These are phyloP conservation scores for Rhodocollybia butyracea DNA, from an alignment of 768 basidiomycete genomes.

Conservation along the genomic window DNA sequence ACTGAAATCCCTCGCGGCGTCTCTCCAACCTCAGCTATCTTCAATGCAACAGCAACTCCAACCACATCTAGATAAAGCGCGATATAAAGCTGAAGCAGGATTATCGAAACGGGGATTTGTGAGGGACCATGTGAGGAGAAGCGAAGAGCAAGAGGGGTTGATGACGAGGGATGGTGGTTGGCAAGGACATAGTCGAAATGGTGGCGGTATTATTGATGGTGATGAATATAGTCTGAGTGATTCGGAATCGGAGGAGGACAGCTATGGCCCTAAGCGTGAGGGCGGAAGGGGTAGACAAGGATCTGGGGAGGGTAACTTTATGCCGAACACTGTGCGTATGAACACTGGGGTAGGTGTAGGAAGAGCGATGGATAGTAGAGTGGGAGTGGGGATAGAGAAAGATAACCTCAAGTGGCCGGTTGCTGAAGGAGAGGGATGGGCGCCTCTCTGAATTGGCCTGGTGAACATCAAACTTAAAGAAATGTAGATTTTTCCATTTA, in stretches of 20 bases:
- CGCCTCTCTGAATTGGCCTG: conserved; percentile 26
- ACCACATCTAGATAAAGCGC: conserved; percentile 57
- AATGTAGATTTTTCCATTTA: neutral
- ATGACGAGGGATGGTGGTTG: conserved; percentile 23
- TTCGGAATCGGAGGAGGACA: conserved; percentile 4
- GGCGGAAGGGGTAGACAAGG: conserved; percentile 4
- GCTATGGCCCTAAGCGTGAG: no score
- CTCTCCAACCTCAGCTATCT: conserved; percentile 29
- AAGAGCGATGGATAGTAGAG: neutral
- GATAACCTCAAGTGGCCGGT: conserved; percentile 63
- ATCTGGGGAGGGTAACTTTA: conserved; percentile 2
- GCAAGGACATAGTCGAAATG: conserved; percentile 9
- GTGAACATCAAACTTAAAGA: no score
- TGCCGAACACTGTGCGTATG: conserved; percentile 9
- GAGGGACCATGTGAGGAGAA: conserved; percentile 32
- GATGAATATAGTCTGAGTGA: conserved; percentile 5
- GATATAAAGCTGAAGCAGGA: conserved; percentile 73
- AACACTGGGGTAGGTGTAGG: conserved; percentile 6
- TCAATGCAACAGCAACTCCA: conserved; percentile 25
- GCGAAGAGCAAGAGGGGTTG: conserved; percentile 27
- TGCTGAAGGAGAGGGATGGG: conserved; percentile 57
- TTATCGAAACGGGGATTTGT: conserved; percentile 60
- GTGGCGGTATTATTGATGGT: conserved; percentile 18
- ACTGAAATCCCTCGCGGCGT: conserved; percentile 9
- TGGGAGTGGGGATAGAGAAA: conserved; percentile 26